A percentile compares a stretch with the other conserved stretches of the same genome.
Evolutionary conservation across 352 stramenopile species (phyloP).

Genomic region (Phytophthora cactorum): DNA sequence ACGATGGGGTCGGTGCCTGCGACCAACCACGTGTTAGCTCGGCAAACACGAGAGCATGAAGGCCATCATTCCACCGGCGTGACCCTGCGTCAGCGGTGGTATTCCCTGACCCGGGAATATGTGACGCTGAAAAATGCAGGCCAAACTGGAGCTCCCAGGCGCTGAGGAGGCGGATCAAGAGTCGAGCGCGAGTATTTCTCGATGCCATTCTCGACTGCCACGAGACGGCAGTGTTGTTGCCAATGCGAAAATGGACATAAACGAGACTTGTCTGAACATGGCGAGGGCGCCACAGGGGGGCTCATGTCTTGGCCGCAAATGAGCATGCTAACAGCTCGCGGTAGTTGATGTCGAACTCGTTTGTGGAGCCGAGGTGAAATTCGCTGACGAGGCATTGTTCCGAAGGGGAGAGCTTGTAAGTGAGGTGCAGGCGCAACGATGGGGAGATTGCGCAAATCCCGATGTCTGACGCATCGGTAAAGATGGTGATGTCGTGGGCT

Average conservation of each 20-base stretch:
- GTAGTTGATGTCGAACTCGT: constrained; percentile 5
- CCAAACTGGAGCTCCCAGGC: constrained; percentile 2
- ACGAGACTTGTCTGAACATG: not conserved
- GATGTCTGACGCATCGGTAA: not conserved
- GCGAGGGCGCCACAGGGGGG: not conserved
- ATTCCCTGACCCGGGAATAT: not conserved
- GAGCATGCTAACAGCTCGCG: not conserved
- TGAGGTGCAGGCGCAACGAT: not conserved
- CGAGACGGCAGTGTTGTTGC: not conserved
- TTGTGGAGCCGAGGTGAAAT: not conserved
- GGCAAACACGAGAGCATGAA: not conserved
- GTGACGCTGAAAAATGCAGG: not conserved
- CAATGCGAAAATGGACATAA: not conserved
- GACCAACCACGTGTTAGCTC: not conserved
- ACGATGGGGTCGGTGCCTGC: too few species aligned
- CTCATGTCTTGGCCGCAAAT: not conserved
- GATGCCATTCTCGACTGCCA: not conserved
- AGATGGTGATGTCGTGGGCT: not conserved
- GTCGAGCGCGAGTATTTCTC: not conserved
- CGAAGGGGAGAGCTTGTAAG: not conserved
- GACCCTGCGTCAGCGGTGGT: not conserved
- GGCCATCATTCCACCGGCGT: not conserved
- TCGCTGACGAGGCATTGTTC: not conserved
- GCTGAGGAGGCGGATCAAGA: not conserved
- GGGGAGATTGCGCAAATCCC: constrained; percentile 3